These are phyloP conservation scores for Chrysoporthe cubensis DNA, from an alignment of 2,329 filamentous ascomycete genomes.

Conservation along the genomic window DNA sequence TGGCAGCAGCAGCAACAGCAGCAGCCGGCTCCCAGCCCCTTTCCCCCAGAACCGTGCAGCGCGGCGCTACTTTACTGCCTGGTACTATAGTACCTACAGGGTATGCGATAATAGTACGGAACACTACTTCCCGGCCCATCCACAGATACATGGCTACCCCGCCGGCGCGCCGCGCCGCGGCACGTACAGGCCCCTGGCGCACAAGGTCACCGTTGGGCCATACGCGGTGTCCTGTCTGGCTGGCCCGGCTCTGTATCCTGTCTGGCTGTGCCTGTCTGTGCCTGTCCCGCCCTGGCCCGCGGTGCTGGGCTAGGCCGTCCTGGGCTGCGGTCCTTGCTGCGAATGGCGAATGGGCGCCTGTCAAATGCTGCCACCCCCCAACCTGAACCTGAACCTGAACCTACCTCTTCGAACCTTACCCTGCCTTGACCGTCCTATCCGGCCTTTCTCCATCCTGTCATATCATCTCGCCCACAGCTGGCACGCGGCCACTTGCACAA, in stretches of 20 bases:
- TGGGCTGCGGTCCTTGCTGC: background rate
- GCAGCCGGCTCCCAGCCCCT: background rate
- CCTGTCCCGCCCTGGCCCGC: slow-evolving; percentile 5
- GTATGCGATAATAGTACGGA: slow-evolving; percentile 1
- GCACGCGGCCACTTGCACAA: background rate
- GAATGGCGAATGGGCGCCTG: slow-evolving; percentile 24
- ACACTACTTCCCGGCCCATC: background rate
- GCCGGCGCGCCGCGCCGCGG: background rate
- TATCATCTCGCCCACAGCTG: background rate
- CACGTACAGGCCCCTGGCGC: slow-evolving; percentile 6
- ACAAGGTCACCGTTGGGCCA: background rate
- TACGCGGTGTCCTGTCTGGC: background rate
- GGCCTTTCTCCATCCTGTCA: background rate
- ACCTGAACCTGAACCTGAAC: background rate
- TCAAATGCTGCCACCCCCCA: slow-evolving; percentile 26
- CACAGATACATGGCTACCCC: slow-evolving; percentile 2
- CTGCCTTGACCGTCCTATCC: slow-evolving; percentile 2
- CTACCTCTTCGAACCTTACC: slow-evolving; percentile 2
- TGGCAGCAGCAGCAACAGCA: background rate
- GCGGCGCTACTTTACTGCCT: background rate
- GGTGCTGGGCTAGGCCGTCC: slow-evolving; percentile 14
- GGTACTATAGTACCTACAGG: slow-evolving; percentile 3
- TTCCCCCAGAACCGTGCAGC: background rate
- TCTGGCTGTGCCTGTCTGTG: background rate
- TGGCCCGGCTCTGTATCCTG: background rate